phyloP scores from a whole-genome alignment of 2,329 filamentous ascomycete species.

The Penicillium freii region DNA sequence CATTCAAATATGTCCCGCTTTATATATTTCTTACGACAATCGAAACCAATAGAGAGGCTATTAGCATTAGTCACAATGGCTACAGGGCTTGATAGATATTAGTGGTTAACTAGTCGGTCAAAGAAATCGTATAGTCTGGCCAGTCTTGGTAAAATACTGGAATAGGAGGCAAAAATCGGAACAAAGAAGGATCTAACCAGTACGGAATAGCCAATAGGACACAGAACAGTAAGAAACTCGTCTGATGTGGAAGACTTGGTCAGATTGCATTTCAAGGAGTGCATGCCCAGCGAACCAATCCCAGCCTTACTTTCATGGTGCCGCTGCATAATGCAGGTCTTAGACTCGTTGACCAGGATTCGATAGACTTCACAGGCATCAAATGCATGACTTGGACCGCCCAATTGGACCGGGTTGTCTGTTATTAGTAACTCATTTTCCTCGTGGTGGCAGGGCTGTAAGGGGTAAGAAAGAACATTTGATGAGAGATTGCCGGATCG shows the following conservation, averaged over 20 bases:
- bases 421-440: slow-evolving; percentile 9
- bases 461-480: slow-evolving; percentile 13
- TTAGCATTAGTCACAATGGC: neutral
- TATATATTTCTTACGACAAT: neutral
- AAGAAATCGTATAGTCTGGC: neutral
- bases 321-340: slow-evolving; percentile 1
- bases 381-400: neutral
- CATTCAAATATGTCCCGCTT: neutral
- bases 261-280: neutral
- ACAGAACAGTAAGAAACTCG: neutral
- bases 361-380: neutral
- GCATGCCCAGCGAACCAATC: neutral
- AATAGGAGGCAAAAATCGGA: neutral
- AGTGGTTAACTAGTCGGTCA: neutral
- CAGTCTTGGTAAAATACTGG: too few species aligned
- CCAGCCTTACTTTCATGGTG: neutral
- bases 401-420: neutral
- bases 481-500: slow-evolving; percentile 19
- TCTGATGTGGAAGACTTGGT: neutral
- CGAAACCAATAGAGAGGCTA: neutral
- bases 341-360: neutral
- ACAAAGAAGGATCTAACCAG: neutral
- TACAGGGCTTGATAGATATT: neutral
- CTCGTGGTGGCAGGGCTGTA: slow-evolving; percentile 22
- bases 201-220: neutral